These are phyloP conservation scores for Dissophora globulifera DNA, from an alignment of 192 early-diverging fungal genomes.

Conservation along the genomic window DNA sequence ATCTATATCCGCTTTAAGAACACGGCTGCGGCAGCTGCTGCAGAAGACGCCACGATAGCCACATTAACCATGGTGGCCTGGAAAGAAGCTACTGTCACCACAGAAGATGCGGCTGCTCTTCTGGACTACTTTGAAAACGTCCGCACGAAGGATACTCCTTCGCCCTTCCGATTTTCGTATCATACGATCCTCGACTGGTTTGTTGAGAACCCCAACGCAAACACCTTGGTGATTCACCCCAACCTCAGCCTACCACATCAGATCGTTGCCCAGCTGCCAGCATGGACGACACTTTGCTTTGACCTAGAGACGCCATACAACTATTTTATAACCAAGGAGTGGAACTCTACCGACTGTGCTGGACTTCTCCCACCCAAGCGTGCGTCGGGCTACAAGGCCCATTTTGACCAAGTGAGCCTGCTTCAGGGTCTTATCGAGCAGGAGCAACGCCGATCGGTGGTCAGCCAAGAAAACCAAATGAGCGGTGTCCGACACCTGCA, in stretches of 20 bases:
- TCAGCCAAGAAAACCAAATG: background rate
- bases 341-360: background rate
- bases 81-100: too few relatives aligned
- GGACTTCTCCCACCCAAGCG: background rate
- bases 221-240: slow-evolving; percentile 2
- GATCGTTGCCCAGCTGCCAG: background rate
- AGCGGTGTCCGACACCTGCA: slow-evolving; percentile 6
- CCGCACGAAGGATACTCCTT: background rate
- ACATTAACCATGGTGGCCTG: background rate
- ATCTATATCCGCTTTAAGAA: background rate
- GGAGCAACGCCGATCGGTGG: background rate
- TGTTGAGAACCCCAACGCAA: slow-evolving; percentile 7
- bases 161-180: slow-evolving; percentile 15
- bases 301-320: background rate
- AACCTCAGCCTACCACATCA: background rate
- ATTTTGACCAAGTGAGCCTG: background rate
- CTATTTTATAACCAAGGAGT: background rate
- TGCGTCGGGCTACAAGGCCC: background rate
- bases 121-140: too few relatives aligned
- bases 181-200: slow-evolving; percentile 32
- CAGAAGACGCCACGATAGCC: background rate
- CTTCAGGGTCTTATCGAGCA: background rate
- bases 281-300: slow-evolving; percentile 9
- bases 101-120: too few relatives aligned
- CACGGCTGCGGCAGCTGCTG: background rate